Conservation (phyloP, 164 flowering plant species). For the Brasenia schreberi region DNA sequence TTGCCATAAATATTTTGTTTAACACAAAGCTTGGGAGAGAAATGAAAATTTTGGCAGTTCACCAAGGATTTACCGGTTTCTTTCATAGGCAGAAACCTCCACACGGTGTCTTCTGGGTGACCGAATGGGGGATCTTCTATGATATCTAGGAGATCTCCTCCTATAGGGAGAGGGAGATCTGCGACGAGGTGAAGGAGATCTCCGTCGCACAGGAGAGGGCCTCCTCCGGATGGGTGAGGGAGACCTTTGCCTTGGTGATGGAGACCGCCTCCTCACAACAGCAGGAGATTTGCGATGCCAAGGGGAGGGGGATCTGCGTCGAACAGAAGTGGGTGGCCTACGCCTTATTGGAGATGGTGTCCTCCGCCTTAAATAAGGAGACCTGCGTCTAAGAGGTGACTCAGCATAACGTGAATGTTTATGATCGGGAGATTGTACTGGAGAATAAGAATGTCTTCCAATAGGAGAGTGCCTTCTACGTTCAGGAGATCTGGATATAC, state of each 20-base stretch:
- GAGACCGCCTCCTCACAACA: constrained; percentile 20
- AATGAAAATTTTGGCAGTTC: background rate
- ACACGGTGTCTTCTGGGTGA: constrained; percentile 17
- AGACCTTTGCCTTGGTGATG: constrained; percentile 22
- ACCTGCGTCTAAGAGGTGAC: constrained; percentile 32
- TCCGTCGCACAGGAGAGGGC: constrained; percentile 14
- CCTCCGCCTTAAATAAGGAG: constrained; percentile 16
- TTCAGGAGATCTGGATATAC: constrained; percentile 52
- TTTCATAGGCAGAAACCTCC: constrained; percentile 10
- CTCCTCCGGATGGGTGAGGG: constrained; percentile 23
- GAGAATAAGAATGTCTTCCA: constrained; percentile 26
- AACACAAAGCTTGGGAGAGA: background rate
- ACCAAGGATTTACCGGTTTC: constrained; percentile 24
- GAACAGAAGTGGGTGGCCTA: constrained; percentile 17
- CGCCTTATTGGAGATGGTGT: constrained; percentile 23
- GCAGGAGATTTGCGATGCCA: constrained; percentile 17
- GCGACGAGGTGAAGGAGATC: constrained; percentile 16
- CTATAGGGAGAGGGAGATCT: background rate
- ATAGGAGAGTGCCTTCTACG: constrained; percentile 31
- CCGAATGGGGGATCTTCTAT: constrained; percentile 29
- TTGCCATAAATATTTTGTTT: too few species aligned
- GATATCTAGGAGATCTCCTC: constrained; percentile 19
- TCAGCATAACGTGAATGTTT: constrained; percentile 30
- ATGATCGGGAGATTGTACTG: constrained; percentile 37
- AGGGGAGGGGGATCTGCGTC: constrained; percentile 19